Evolutionary conservation across 1,284 basidiomycete genomes (phyloP).

Genomic region (Tremellales sp.): DNA sequence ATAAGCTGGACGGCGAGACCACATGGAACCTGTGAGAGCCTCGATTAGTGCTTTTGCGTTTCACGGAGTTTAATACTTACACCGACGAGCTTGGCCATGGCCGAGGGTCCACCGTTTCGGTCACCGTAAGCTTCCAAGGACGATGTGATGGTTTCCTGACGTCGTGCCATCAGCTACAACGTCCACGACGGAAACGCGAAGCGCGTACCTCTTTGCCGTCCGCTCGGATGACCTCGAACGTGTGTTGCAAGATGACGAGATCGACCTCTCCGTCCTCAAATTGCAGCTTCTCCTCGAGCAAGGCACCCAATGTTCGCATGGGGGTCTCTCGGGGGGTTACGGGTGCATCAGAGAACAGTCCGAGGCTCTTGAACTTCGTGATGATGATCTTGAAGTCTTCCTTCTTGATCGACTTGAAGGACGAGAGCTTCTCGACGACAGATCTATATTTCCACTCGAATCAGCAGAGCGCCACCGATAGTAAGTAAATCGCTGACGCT

Average conservation of each 20-base stretch:
- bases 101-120: conserved; percentile 70
- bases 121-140: conserved; percentile 90
- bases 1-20: conserved; percentile 87
- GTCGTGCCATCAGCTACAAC: conserved; percentile 3
- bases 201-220: conserved; percentile 72
- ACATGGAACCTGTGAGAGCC: conserved; percentile 86
- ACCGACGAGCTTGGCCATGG: conserved; percentile 91
- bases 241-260: conserved; percentile 97
- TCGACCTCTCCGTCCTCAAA: conserved; percentile 90
- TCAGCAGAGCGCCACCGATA: conserved; percentile 2
- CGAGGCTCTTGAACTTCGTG: conserved; percentile 88
- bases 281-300: conserved; percentile 85
- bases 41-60: conserved; percentile 53
- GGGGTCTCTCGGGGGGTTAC: conserved; percentile 70
- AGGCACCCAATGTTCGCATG: conserved; percentile 90
- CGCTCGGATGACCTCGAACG: conserved; percentile 81
- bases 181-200: conserved; percentile 11
- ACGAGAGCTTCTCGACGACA: conserved; percentile 67
- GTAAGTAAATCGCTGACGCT: conserved; percentile 52
- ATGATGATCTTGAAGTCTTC: conserved; percentile 73
- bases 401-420: conserved; percentile 66
- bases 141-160: conserved; percentile 81
- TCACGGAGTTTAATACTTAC: conserved; percentile 12
- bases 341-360: conserved; percentile 70
- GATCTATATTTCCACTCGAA: conserved; percentile 41